Conservation (phyloP, 1,139 yeast genomes). For the Magnusiomyces suaveolens region DNA sequence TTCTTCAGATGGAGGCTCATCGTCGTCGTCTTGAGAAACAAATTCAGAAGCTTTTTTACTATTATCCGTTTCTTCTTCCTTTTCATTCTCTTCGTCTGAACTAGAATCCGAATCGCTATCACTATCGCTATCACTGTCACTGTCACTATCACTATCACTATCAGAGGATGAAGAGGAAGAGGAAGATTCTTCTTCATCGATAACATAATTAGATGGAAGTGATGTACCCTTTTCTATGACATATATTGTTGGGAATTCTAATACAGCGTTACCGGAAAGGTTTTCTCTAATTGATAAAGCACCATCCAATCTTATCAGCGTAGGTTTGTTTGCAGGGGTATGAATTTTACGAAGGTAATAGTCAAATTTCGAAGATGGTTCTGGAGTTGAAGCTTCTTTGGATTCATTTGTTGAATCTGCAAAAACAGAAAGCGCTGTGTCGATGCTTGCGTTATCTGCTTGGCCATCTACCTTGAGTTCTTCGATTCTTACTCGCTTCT, state of each 20-base stretch:
- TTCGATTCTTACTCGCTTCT: not conserved
- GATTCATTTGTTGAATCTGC: not conserved
- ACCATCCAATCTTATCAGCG: conserved; percentile 19
- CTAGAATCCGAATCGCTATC: conserved; percentile 7
- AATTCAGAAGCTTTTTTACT: not conserved
- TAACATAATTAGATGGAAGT: conserved; percentile 17
- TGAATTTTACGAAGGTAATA: conserved; percentile 19
- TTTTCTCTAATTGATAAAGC: conserved; percentile 35
- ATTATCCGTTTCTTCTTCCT: not conserved
- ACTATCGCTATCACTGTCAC: conserved; percentile 7
- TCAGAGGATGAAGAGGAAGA: conserved; percentile 12
- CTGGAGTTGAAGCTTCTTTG: not conserved
- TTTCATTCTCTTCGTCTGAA: not conserved
- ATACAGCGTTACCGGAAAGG: conserved; percentile 47
- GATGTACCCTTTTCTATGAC: conserved; percentile 29
- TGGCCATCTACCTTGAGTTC: not conserved
- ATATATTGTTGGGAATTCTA: conserved; percentile 69
- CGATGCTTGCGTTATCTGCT: not conserved
- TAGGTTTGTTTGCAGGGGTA: conserved; percentile 18
- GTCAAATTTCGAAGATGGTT: not conserved
- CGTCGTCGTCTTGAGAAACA: not conserved
- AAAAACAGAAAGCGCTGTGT: not conserved
- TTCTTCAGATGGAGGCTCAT: not conserved
- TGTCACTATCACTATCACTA: conserved; percentile 11
- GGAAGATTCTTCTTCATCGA: conserved; percentile 11